phyloP scores from a whole-genome alignment of 2,329 filamentous ascomycete species.

The Thermothelomyces thermophilus region DNA sequence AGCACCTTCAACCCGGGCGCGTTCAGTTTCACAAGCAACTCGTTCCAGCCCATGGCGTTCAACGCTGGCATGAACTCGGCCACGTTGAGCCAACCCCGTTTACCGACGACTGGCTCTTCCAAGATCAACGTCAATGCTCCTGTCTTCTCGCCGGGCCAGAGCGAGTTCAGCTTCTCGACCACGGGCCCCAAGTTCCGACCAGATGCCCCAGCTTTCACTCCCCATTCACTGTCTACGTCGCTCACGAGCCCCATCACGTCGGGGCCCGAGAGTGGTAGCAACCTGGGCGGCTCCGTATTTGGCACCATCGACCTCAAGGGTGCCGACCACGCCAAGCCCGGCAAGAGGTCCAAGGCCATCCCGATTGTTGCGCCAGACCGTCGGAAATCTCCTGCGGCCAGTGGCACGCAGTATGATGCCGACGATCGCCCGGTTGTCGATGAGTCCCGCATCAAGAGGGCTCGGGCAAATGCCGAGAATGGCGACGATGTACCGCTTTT shows the following conservation, averaged over 20 bases:
- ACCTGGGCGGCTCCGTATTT: slow-evolving; percentile 54
- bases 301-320: slow-evolving; percentile 58
- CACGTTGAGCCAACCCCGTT: slow-evolving; percentile 36
- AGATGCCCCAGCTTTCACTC: slow-evolving; percentile 71
- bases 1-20: slow-evolving; percentile 38
- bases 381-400: slow-evolving; percentile 26
- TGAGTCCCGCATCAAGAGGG: slow-evolving; percentile 68
- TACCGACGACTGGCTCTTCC: slow-evolving; percentile 35
- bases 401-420: slow-evolving; percentile 40
- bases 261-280: slow-evolving; percentile 37
- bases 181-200: slow-evolving; percentile 65
- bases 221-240: slow-evolving; percentile 44
- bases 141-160: slow-evolving; percentile 61
- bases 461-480: slow-evolving; percentile 56
- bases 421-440: slow-evolving; percentile 57
- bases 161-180: slow-evolving; percentile 62
- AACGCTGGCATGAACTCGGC: slow-evolving; percentile 34
- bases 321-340: slow-evolving; percentile 56
- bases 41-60: slow-evolving; percentile 43
- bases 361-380: slow-evolving; percentile 67
- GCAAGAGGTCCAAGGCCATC: slow-evolving; percentile 73
- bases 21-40: slow-evolving; percentile 38
- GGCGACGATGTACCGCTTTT: slow-evolving; percentile 71
- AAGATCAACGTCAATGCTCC: slow-evolving; percentile 65
- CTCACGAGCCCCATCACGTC: slow-evolving; percentile 41